Percentiles rank a stretch among this genome's conserved stretches.
phyloP scores from a whole-genome alignment of 1,284 basidiomycete species.

The Pisolithus thermaeus region DNA sequence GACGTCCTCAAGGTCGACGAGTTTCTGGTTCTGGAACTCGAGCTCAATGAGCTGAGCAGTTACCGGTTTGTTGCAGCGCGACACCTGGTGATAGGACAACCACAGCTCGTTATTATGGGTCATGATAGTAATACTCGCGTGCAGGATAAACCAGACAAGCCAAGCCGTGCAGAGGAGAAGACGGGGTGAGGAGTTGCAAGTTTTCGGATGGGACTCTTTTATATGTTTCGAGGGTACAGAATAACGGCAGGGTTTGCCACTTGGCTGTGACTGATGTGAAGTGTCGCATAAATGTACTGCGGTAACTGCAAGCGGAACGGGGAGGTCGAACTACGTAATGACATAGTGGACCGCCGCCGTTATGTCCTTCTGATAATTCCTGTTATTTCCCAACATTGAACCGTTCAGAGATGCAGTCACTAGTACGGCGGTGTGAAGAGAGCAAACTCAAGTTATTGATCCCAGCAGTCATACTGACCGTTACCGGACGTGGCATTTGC shows the following conservation, averaged over 20 bases:
- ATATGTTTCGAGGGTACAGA: conserved; percentile 3
- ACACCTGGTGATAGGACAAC: conserved; percentile 42
- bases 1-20: conserved; percentile 41
- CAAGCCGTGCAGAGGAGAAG: conserved; percentile 1
- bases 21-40: conserved; percentile 33
- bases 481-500: too few relatives aligned
- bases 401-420: too few relatives aligned
- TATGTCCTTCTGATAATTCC: too few relatives aligned
- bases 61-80: conserved; percentile 33
- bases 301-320: too few relatives aligned
- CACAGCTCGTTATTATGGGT: conserved; percentile 37
- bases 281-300: background rate
- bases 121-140: conserved; percentile 22
- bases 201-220: conserved; percentile 7
- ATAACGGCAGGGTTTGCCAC: conserved; percentile 3
- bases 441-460: too few relatives aligned
- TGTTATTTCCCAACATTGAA: too few relatives aligned
- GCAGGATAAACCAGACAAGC: conserved; percentile 1
- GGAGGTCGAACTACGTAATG: too few relatives aligned
- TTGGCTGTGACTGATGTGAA: conserved; percentile 6
- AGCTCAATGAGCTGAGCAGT: conserved; percentile 45
- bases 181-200: background rate
- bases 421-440: too few relatives aligned
- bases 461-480: too few relatives aligned
- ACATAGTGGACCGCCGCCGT: too few relatives aligned